These are phyloP conservation scores for Leccinum longicurvipes DNA, from an alignment of 768 basidiomycete genomes.

Conservation along the genomic window DNA sequence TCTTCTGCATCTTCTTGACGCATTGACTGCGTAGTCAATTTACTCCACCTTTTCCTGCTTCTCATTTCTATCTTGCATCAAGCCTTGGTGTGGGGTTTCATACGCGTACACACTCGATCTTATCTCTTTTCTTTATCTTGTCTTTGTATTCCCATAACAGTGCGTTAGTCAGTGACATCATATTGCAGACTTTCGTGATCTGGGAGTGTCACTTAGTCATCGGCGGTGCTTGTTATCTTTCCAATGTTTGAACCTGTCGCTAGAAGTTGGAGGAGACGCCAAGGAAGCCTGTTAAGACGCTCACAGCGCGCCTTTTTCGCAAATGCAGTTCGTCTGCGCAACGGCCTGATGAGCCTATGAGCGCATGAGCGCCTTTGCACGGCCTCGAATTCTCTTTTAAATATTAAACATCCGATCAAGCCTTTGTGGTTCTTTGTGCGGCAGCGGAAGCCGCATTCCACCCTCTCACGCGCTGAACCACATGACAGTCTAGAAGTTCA, in stretches of 20 bases:
- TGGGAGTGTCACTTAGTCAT: background rate
- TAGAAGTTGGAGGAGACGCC: too few species aligned
- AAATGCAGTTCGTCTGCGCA: background rate
- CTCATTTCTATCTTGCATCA: conserved; percentile 16
- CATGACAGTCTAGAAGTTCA: background rate
- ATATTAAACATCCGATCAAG: background rate
- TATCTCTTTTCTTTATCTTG: conserved; percentile 4
- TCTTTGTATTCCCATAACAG: background rate
- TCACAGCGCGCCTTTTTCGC: background rate
- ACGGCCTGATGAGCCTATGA: too few species aligned
- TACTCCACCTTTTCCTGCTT: conserved; percentile 4
- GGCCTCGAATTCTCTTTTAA: background rate
- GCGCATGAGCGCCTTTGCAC: background rate
- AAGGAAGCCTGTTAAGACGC: too few species aligned
- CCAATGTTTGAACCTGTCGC: too few species aligned
- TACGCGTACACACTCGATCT: conserved; percentile 27
- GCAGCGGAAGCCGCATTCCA: background rate
- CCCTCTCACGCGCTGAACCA: background rate
- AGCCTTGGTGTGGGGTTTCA: too few species aligned
- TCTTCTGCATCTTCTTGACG: conserved; percentile 7
- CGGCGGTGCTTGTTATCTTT: background rate
- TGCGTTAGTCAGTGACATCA: background rate
- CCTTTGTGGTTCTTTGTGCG: background rate
- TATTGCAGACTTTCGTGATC: background rate
- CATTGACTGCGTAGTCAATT: background rate